Base-by-base conservation (phyloP, 345 rosid species). In the Acer campestre region DNA sequence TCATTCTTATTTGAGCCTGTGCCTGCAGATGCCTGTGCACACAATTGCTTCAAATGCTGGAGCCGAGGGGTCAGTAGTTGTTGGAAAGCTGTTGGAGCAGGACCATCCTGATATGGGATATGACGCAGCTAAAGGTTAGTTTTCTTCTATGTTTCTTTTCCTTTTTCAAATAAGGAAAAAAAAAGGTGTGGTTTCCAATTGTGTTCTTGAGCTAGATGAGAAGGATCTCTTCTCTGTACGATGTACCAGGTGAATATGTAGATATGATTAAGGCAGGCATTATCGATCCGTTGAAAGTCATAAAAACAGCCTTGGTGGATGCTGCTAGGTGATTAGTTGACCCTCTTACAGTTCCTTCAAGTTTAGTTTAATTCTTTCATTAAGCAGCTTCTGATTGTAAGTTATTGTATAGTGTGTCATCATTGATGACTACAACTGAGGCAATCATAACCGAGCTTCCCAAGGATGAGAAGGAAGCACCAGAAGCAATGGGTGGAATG, bases 221-320 rank as follows among this genome's bases (percentile, higher is more conserved):
- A 42, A 42, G 9, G 22, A 12, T 44, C 10, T 25, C 4, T 1
- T 67, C 56, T 70, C 7, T 7, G 6, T 17, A 11, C 23, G 18
- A 56, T 35, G 1, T 71, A 18, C 75, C 87, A 91, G 93, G 89
- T 82, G 90, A 86, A 62, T 89, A 89, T 38, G 88, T 89, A 10
- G 91, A 88, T 77, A 89, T 89, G 91, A 83, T 89, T 38, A 84
- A 86, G 65, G 79, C 91, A 0, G 93, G 90, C 62, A 91, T 88
- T 29, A 87, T 89, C 11, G 93, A 89, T 71, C 93, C 95, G 4
- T 59, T 91, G 78, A 91, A 91, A 82, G 93, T 89, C 46, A 87
- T 91, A 51, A 86, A 90, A 77, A 90, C 93, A 31, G 93, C 93
- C 18, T 78, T 91, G 84, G 89, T 88, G 46, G 87, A 91, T 82